Base-by-base conservation (phyloP, 202 grass and related monocot genomes). In the Panicum virgatum region DNA sequence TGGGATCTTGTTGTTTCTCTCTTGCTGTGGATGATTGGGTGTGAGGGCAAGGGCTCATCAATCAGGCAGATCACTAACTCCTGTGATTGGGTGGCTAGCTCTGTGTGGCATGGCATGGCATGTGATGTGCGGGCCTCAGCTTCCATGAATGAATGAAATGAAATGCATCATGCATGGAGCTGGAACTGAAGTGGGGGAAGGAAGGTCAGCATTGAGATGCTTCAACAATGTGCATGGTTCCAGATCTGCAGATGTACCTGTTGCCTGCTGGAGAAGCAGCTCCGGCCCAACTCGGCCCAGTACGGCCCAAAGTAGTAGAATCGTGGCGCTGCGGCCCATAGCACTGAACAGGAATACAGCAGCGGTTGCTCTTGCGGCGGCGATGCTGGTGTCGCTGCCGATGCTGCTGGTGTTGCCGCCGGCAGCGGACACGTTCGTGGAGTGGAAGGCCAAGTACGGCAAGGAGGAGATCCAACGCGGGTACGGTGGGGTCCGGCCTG, bases 231-330 rank as follows among this genome's bases (percentile, higher is more conserved):
- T 44, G n/a, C n/a, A n/a, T n/a, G 44, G 11, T n/a, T 54, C 20
- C 46, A 57, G 72, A 83, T 76, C 61, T 56, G 34, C 1, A 34
- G 59, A 54, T 75, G n/a, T n/a, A n/a, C n/a, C 60, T 26, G 37
- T 77, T 84, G 63, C 73, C 52, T 77, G 48, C 44, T 30, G n/a
- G 29, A 30, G 29, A 30, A 57, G 54, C 48, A 19, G 48, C 50
- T 52, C 52, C 52, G 48, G 48, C 54, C 54, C 22, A 58, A 58
- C n/a, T 58, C 9, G 57, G 57, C 57, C 52, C 20, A 54, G n/a
- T n/a, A n/a, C n/a, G n/a, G n/a, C n/a, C n/a, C n/a, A n/a, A n/a
- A n/a, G n/a, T n/a, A 47, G 12, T 4, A 13, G 12, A 47, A 18
- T 51, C 48, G 18, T 54, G 19, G 19, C 19, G 20, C 9, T 3